These are phyloP conservation scores for Leccinum truebloodii DNA, from an alignment of 768 basidiomycete genomes.

Conservation along the genomic window DNA sequence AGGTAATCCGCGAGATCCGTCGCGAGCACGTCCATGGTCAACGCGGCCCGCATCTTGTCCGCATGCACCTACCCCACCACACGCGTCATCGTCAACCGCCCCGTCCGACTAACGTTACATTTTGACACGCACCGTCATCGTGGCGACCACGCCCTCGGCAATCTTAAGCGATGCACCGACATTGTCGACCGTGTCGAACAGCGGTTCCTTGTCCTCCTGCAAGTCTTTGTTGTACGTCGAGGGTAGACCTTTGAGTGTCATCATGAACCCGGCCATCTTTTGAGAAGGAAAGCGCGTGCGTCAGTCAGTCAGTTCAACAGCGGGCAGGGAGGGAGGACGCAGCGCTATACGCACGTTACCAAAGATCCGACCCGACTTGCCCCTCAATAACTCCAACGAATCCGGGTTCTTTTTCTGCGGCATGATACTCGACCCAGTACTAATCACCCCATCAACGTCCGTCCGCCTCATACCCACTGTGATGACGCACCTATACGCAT, in stretches of 20 bases:
- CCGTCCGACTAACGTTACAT: not conserved
- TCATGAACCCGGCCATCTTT: slow-evolving; percentile 95
- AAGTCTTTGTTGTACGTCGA: slow-evolving; percentile 99
- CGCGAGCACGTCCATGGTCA: slow-evolving; percentile 97
- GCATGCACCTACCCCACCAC: slow-evolving; percentile 67
- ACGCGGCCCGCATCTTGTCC: slow-evolving; percentile 84
- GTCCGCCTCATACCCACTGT: not conserved
- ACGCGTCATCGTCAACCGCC: not conserved
- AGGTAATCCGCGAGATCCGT: slow-evolving; percentile 99
- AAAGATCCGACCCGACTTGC: slow-evolving; percentile 93
- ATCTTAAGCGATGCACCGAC: slow-evolving; percentile 87
- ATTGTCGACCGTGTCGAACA: slow-evolving; percentile 93
- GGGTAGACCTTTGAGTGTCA: slow-evolving; percentile 95
- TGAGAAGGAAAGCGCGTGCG: not conserved
- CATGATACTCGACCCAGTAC: slow-evolving; percentile 99
- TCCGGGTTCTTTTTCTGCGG: slow-evolving; percentile 99
- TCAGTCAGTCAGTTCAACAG: not conserved
- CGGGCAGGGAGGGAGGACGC: not conserved
- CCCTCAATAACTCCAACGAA: slow-evolving; percentile 91
- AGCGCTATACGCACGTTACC: slow-evolving; percentile 64
- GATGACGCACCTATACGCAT: slow-evolving; percentile 84
- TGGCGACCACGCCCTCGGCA: slow-evolving; percentile 91
- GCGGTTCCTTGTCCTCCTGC: slow-evolving; percentile 97
- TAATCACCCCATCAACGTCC: slow-evolving; percentile 31
- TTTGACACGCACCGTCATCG: slow-evolving; percentile 51